Conservation (phyloP, 805 yeast species). For the Lipomyces chichibuensis region DNA sequence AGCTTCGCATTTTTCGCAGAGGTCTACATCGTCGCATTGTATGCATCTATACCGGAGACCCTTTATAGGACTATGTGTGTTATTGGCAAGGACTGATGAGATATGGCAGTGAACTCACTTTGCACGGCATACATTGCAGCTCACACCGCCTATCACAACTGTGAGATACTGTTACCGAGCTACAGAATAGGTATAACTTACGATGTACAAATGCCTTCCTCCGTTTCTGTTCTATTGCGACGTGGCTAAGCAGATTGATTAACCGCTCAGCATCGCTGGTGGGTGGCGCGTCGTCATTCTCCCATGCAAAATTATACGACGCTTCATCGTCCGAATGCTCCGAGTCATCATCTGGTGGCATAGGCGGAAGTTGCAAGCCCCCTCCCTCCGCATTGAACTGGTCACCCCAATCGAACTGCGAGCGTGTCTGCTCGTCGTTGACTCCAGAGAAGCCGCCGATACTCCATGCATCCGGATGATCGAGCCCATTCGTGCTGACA, state of each 20-base stretch:
- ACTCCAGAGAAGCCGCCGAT: not conserved
- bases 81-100: not conserved
- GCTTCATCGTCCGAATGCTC: conserved; percentile 1
- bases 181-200: not conserved
- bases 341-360: not conserved
- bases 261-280: not conserved
- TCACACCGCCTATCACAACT: conserved; percentile 36
- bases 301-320: not conserved
- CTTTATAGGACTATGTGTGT: conserved; percentile 43
- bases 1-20: conserved; percentile 53
- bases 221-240: conserved; percentile 38
- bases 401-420: conserved; percentile 18
- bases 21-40: conserved; percentile 57
- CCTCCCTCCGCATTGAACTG: not conserved
- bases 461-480: conserved; percentile 1
- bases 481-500: not conserved
- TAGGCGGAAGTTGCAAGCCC: not conserved
- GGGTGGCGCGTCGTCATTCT: not conserved
- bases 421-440: not conserved
- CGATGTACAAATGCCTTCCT: conserved; percentile 39
- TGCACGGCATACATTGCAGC: conserved; percentile 41
- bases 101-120: not conserved
- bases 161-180: not conserved
- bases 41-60: conserved; percentile 58
- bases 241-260: conserved; percentile 31